Evolutionary conservation across 2,329 filamentous ascomycete genomes (phyloP), one percentile per base, ranked within the genome.

Genomic region (Pseudopyricularia javanii): DNA sequence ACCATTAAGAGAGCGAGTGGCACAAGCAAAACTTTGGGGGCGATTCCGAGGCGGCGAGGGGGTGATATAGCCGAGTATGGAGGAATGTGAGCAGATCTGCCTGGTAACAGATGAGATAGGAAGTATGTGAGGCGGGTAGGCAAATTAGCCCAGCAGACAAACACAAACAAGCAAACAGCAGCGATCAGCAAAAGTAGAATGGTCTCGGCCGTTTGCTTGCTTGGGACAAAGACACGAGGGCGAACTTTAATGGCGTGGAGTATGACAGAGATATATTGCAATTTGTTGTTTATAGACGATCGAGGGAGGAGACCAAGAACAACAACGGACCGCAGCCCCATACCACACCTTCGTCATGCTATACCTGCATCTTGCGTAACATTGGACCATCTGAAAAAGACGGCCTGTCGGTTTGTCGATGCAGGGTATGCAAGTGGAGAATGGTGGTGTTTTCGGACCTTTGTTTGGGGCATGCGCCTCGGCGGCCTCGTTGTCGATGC

Each of bases 1-100:
- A 57, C 54, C 54, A 59, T 56, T 28, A n/a, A n/a, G n/a, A 15
- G 24, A 32, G 45, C 20, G 20, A 49, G 48, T 30, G 54, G 56
- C 50, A 53, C 51, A 53, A 45, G 30, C 30, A 43, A 43, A n/a
- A 43, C n/a, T n/a, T n/a, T 43, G 37, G 37, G 37, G 37, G 37
- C 37, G 17, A 20, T 43, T 20, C 14, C 17, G 7, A 20, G n/a
- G n/a, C 17, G 17, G 37, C 9, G 35, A 40, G n/a, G 35, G n/a
- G 20, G 14, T 11, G 9, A 12, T 20, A 12, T 43, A 43, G 11
- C 14, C 17, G n/a, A 12, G 37, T 22, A 43, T 22, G 24, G 17
- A 20, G 17, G 9, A 11, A 43, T 43, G 11, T 43, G 17, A 43
- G 24, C 8, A 43, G n/a, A n/a, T n/a, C n/a, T n/a, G n/a, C n/a